phyloP scores from a whole-genome alignment of 2,329 filamentous ascomycete species.

The Emergomyces orientalis region DNA sequence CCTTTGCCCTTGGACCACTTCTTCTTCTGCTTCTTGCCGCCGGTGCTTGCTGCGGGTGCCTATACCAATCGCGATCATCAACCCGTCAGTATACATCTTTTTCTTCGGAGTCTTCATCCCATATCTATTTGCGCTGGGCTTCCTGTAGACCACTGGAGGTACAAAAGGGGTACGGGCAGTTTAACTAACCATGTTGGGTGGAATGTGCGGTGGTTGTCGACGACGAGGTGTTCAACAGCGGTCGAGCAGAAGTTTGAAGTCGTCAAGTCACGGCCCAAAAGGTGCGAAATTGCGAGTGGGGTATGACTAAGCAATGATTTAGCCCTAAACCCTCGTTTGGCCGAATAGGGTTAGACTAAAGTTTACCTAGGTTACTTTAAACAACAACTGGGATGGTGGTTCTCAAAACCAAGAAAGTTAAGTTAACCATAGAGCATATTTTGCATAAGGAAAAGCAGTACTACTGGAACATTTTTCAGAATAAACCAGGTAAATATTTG shows the following conservation, averaged over 20 bases:
- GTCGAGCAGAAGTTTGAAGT: constrained; percentile 21
- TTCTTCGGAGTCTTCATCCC: background rate
- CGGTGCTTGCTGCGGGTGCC: constrained; percentile 39
- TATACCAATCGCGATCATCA: background rate
- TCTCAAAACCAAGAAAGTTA: no score
- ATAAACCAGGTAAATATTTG: background rate
- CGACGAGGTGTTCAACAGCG: constrained; percentile 22
- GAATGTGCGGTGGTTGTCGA: constrained; percentile 28
- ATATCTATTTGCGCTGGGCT: background rate
- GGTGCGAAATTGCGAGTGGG: constrained; percentile 32
- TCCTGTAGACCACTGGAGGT: background rate
- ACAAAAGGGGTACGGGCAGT: background rate
- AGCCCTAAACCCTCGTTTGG: constrained; percentile 29
- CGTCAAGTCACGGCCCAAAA: constrained; percentile 11
- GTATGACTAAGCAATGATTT: constrained; percentile 24
- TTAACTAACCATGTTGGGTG: constrained; percentile 7
- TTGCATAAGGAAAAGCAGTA: background rate
- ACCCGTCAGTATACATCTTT: background rate
- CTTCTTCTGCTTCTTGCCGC: constrained; percentile 47
- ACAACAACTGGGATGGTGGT: no score
- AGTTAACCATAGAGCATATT: no score
- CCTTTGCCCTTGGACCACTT: constrained; percentile 51
- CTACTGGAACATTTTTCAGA: background rate
- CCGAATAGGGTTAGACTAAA: constrained; percentile 17
- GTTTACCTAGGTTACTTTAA: background rate